Evolutionary conservation across 1,284 basidiomycete genomes (phyloP), one percentile per base, ranked within the genome.

Genomic region (Polyporus tsugae): DNA sequence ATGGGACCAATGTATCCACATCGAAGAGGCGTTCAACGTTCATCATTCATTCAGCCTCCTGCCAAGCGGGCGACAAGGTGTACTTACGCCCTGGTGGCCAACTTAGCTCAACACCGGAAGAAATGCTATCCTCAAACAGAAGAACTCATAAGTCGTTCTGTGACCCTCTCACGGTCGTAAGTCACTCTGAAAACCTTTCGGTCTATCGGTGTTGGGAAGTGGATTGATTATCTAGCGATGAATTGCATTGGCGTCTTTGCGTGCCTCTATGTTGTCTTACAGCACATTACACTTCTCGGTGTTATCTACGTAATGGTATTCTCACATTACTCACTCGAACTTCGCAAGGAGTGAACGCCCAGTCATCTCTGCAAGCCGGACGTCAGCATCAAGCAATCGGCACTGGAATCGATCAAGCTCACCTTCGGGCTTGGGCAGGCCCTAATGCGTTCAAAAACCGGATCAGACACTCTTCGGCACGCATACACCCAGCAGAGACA

Each of bases 381-480:
- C 38, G 44, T 71, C 35, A 72, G 65, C 22, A 58, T 67, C 39
- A 67, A 19, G 60, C 2, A 46, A 17, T n/a, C 22, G 58, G 10
- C 36, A 60, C 5, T 17, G 36, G 2, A 52, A 17, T 15, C 25
- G n/a, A 33, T 10, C 63, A 52, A 46, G 77, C 85, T 67, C 70
- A 88, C 89, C 88, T 75, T 89, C 83, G 11, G 90, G 90, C 72
- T 90, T 80, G 5, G 84, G 78, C 53, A 91, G 75, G 36, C 89
- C 90, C 81, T 84, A 62, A 9, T 7, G 33, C 25, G 41, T 59
- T 4, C 53, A 60, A 62, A 13, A 4, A 57, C 52, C n/a, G 36
- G 19, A 35, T 62, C 36, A 62, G 36, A 46, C 4, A 25, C 5
- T 25, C 11, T 38, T 58, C 7, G 46, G 46, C 11, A 13, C n/a